Evolutionary conservation across 2,329 filamentous ascomycete genomes (phyloP).

Genomic region (Curvularia lunata): DNA sequence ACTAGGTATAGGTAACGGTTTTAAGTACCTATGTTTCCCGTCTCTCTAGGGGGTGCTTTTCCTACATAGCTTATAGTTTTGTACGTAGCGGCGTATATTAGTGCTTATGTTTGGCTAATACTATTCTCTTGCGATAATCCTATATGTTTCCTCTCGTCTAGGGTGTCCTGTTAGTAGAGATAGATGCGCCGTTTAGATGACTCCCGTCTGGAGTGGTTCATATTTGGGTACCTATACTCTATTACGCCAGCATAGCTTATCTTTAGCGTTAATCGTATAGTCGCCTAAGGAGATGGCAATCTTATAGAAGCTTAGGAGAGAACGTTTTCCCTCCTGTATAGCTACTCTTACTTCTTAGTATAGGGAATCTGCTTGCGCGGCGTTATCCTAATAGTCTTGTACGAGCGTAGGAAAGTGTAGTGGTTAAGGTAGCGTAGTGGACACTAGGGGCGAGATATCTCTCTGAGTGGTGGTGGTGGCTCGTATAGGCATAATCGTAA

Average conservation of each 20-base stretch:
- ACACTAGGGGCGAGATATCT: no score
- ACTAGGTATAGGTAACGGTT: neutral
- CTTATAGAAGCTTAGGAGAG: no score
- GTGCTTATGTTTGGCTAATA: neutral
- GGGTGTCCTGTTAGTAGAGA: neutral
- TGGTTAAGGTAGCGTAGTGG: neutral
- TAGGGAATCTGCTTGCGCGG: no score
- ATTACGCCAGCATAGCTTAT: neutral
- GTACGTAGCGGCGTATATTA: neutral
- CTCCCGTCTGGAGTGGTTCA: neutral
- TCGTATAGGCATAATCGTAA: neutral
- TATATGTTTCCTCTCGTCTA: neutral
- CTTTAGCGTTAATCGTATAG: no score
- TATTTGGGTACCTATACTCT: neutral
- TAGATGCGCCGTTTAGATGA: neutral
- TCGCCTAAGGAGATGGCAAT: neutral
- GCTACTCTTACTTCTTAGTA: no score
- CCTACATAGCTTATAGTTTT: neutral
- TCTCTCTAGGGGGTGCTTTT: neutral
- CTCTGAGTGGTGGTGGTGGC: no score
- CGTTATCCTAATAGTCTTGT: neutral
- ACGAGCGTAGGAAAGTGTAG: neutral
- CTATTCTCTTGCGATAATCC: slow-evolving; percentile 1
- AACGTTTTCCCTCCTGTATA: no score
- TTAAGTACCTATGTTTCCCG: neutral